phyloP scores from a whole-genome alignment of 2,329 filamentous ascomycete genomes.

The Dactylellina haptotyla region DNA sequence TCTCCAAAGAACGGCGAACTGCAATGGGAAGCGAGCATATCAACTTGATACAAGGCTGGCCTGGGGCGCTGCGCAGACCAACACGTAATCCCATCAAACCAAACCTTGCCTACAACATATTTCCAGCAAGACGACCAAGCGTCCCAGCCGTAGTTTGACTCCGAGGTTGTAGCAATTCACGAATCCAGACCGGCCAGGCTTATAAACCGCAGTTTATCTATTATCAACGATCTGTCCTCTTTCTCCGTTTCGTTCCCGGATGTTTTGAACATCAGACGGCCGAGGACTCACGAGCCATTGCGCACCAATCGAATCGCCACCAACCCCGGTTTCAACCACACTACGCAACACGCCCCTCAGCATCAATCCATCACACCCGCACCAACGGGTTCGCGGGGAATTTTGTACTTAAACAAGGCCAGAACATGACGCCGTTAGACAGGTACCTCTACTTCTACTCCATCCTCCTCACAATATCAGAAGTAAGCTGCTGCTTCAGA shows the following conservation, averaged over 20 bases:
- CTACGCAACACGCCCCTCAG: neutral
- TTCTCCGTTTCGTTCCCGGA: neutral
- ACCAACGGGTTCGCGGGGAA: too few relatives aligned
- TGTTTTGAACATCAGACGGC: too few relatives aligned
- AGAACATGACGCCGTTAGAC: slow-evolving; percentile 28
- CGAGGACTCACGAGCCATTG: too few relatives aligned
- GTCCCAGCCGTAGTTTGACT: neutral
- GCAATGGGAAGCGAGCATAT: too few relatives aligned
- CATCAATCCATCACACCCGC: neutral
- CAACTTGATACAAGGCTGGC: neutral
- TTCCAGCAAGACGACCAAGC: slow-evolving; percentile 5
- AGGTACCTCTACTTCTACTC: slow-evolving; percentile 10
- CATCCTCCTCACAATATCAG: neutral
- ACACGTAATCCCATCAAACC: slow-evolving; percentile 26
- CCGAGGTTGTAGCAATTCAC: neutral
- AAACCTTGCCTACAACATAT: slow-evolving; percentile 6
- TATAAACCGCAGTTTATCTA: slow-evolving; percentile 5
- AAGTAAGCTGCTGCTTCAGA: neutral
- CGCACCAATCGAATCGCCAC: slow-evolving; percentile 16
- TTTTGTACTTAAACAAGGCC: neutral
- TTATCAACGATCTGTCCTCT: slow-evolving; percentile 22
- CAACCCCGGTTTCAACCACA: neutral
- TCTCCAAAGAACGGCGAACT: too few relatives aligned
- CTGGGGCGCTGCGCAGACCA: slow-evolving; percentile 14
- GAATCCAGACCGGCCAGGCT: slow-evolving; percentile 9